Percentiles rank a stretch among this genome's conserved stretches.
Conservation (phyloP, 2,329 filamentous ascomycete species). For the Arthroderma sp. region DNA sequence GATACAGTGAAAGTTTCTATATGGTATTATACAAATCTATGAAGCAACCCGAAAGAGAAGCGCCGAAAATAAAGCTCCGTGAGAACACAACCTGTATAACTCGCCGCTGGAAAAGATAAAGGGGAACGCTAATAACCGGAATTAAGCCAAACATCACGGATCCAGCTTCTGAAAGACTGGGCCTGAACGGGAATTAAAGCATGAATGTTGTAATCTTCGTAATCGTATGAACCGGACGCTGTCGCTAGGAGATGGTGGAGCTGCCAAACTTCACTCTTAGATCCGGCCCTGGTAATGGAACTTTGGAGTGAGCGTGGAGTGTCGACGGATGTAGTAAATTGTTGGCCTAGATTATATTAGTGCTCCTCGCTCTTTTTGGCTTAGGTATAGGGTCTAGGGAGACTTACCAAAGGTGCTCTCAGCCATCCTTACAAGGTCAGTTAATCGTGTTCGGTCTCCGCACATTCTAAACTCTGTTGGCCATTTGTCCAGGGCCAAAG, state of each 20-base stretch:
- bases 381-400: neutral
- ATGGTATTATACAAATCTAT: neutral
- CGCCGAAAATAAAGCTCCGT: too few relatives aligned
- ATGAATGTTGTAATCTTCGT: slow-evolving; percentile 50
- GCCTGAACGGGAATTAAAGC: slow-evolving; percentile 38
- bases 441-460: slow-evolving; percentile 52
- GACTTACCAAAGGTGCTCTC: slow-evolving; percentile 36
- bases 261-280: slow-evolving; percentile 25
- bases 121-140: neutral
- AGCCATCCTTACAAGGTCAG: slow-evolving; percentile 47
- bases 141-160: slow-evolving; percentile 37
- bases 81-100: too few relatives aligned
- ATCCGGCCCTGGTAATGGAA: slow-evolving; percentile 19
- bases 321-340: slow-evolving; percentile 19
- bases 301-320: slow-evolving; percentile 18
- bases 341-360: slow-evolving; percentile 11
- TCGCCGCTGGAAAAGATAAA: too few relatives aligned
- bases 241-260: slow-evolving; percentile 55
- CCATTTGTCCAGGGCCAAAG: slow-evolving; percentile 56
- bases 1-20: too few relatives aligned
- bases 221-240: slow-evolving; percentile 55
- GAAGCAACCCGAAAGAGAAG: neutral
- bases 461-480: slow-evolving; percentile 56
- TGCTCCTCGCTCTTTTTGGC: neutral
- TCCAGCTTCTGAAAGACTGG: slow-evolving; percentile 44